Conservation (phyloP, 139 green algal species). For the Asterochloris sp. region DNA sequence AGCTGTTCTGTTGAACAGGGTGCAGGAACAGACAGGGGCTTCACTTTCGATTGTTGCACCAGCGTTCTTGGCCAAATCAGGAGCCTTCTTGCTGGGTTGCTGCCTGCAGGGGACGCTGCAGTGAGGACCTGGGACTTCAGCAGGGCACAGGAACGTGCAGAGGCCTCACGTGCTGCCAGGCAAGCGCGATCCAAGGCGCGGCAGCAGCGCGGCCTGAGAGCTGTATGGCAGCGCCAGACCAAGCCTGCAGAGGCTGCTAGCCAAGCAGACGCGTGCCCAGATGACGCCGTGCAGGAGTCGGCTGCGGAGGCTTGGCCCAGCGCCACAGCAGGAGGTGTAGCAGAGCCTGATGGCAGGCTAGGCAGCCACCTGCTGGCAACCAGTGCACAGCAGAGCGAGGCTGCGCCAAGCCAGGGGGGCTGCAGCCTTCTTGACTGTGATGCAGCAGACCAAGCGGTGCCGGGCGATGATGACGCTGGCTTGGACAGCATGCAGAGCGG, state of each 20-base stretch:
- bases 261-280: neutral
- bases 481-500: too few relatives aligned
- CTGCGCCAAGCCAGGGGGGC: too few relatives aligned
- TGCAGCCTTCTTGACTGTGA: neutral
- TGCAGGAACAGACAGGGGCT: neutral
- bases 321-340: neutral
- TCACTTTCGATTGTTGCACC: neutral
- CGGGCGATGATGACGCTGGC: neutral
- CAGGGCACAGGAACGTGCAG: conserved; percentile 3
- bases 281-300: neutral
- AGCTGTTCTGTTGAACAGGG: neutral
- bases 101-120: conserved; percentile 6
- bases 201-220: neutral
- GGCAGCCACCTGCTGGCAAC: neutral
- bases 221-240: neutral
- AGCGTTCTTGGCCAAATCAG: neutral
- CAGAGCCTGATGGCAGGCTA: too few relatives aligned
- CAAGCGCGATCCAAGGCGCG: neutral
- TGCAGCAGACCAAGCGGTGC: neutral
- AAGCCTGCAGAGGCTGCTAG: neutral
- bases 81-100: neutral
- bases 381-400: neutral
- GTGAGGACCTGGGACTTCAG: conserved; percentile 35
- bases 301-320: neutral
- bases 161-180: conserved; percentile 1